These are phyloP conservation scores for Suillus discolor DNA, from an alignment of 768 basidiomycete species.

Conservation along the genomic window DNA sequence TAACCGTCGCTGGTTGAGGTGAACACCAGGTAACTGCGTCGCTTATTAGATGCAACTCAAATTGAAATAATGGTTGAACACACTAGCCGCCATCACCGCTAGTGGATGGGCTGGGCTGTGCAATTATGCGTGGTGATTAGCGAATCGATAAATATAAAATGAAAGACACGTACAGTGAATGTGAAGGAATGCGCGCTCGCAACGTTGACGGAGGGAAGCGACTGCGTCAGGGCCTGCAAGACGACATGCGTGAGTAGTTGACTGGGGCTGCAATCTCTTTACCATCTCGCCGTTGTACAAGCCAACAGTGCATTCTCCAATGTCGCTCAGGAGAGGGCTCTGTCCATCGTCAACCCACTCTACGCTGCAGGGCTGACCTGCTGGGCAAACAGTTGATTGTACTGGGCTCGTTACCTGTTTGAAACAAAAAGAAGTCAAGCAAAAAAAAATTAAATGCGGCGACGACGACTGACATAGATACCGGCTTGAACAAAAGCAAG, in stretches of 20 bases:
- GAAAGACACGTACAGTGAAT: conserved; percentile 51
- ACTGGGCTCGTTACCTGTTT: conserved; percentile 51
- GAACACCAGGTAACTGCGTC: conserved; percentile 64
- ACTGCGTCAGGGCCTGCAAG: conserved; percentile 57
- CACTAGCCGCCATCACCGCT: conserved; percentile 63
- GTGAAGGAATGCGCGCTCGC: conserved; percentile 45
- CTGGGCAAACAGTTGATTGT: conserved; percentile 48
- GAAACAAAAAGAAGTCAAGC: background rate
- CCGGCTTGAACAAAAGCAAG: conserved; percentile 16
- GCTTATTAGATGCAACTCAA: conserved; percentile 9
- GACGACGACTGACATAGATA: conserved; percentile 23
- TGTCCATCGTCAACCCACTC: conserved; percentile 67
- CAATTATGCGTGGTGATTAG: background rate
- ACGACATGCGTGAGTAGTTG: conserved; percentile 6
- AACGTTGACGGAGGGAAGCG: conserved; percentile 58
- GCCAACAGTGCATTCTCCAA: conserved; percentile 57
- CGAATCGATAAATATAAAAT: background rate
- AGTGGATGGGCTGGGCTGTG: conserved; percentile 55
- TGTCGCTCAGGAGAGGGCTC: conserved; percentile 45
- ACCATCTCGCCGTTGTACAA: conserved; percentile 63
- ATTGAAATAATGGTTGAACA: conserved; percentile 23
- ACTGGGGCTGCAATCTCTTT: conserved; percentile 16
- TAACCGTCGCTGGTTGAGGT: conserved; percentile 41
- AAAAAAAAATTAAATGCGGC: background rate
- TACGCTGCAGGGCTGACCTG: conserved; percentile 54